Evolutionary conservation across 2,329 filamentous ascomycete genomes (phyloP).

Genomic region (Penicillium sp.): DNA sequence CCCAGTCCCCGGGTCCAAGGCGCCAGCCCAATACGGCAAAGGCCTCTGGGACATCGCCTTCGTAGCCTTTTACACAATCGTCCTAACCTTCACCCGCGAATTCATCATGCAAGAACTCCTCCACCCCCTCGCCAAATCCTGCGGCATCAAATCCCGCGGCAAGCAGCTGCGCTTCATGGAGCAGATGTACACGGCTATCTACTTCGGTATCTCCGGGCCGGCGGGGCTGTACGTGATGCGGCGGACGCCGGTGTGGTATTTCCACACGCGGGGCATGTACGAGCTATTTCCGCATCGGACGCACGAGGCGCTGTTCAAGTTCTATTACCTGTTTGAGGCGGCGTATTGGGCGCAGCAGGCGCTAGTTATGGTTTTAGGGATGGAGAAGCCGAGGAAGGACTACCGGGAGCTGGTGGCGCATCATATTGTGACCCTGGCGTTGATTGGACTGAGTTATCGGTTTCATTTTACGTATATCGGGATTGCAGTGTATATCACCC

Average conservation of each 20-base stretch:
- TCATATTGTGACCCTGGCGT: conserved; percentile 78
- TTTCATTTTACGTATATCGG: conserved; percentile 96
- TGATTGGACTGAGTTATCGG: conserved; percentile 82
- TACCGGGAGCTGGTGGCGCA: conserved; percentile 88
- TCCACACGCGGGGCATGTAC: conserved; percentile 85
- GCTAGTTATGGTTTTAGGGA: conserved; percentile 76
- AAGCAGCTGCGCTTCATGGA: conserved; percentile 93
- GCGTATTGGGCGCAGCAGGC: conserved; percentile 93
- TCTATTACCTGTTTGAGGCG: conserved; percentile 89
- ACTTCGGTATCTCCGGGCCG: conserved; percentile 78
- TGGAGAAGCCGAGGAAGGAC: conserved; percentile 90
- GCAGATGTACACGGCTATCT: conserved; percentile 86
- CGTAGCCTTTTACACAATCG: conserved; percentile 80
- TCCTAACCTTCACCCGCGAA: conserved; percentile 87
- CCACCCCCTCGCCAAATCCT: conserved; percentile 69
- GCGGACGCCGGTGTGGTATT: conserved; percentile 88
- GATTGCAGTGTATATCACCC: conserved; percentile 84
- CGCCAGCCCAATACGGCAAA: conserved; percentile 73
- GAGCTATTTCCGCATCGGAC: conserved; percentile 78
- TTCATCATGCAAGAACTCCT: conserved; percentile 90
- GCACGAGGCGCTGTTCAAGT: conserved; percentile 79
- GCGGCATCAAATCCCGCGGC: conserved; percentile 65
- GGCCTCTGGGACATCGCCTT: conserved; percentile 81
- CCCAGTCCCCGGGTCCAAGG: conserved; percentile 39
- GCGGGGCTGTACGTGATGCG: conserved; percentile 86